Evolutionary conservation across 805 yeast species (phyloP), one percentile per base, ranked within the genome.

Genomic region (Suhomyces emberorum): DNA sequence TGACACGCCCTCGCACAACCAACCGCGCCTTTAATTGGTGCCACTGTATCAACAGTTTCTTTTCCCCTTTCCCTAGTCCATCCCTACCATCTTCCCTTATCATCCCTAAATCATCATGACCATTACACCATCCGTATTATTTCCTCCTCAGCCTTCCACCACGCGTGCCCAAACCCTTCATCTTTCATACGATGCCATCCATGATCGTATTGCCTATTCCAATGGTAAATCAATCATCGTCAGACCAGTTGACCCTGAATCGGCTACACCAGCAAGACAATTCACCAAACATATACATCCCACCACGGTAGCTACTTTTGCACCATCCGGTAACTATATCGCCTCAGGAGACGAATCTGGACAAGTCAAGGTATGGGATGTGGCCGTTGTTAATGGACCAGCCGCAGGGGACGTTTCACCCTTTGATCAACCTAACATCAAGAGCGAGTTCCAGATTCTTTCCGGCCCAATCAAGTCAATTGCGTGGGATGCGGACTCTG

Each of bases 291-390:
- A 91, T 60, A 72, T 73, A 23, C 67, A 69, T 27, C 63, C 76
- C 15, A 87, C 95, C 26, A 84, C 95, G 0, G 95, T 82, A 3
- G 96, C 93, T 11, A 76, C 77, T 31, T 88, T 93, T 58, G 71
- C 95, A 1, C 96, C 98, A 1, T 80, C 88, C 9, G 97, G 98
- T 1, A 83, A 72, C 60, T 91, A 86, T 61, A 67, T 91, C 20
- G 96, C 95, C 1, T 83, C 95, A 3, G 98, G 96, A 31, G 98
- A 91, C 55, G 87, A 79, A 48, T 63, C 81, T n/a, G 98, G 98
- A 19, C 76, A 76, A 42, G 95, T 91, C 29, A 83, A 84, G 47
- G 78, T 93, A 30, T 91, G 98, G 96, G 95, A 88, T 50, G 39
- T 60, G 8, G 44, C 63, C 5, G 45, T 61, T 9, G 74, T 71